These are phyloP conservation scores for Elasticomyces elasticus DNA, from an alignment of 495 filamentous ascomycete species.

Conservation along the genomic window DNA sequence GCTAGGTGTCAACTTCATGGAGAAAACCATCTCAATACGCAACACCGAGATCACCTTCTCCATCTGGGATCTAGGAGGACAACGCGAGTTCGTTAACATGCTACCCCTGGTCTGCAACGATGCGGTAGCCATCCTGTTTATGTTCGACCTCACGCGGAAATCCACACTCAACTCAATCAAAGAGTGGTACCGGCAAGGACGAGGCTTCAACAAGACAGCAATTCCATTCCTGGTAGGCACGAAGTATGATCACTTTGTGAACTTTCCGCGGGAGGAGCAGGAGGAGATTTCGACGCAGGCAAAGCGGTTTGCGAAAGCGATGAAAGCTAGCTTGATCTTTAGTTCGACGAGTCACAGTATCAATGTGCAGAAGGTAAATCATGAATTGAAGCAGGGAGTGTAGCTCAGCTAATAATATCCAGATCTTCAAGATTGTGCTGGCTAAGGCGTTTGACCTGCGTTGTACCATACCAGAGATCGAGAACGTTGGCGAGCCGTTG, in stretches of 20 bases:
- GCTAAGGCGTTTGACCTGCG: constrained; percentile 98
- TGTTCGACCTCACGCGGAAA: constrained; percentile 97
- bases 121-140: constrained; percentile 95
- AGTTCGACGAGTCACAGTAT: constrained; percentile 98
- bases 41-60: constrained; percentile 99
- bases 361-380: constrained; percentile 89
- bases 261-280: constrained; percentile 92
- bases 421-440: constrained; percentile 99
- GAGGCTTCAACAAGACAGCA: constrained; percentile 98
- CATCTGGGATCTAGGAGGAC: constrained; percentile 97
- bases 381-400: constrained; percentile 51
- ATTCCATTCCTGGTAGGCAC: constrained; percentile 95
- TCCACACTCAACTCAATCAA: constrained; percentile 98
- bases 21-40: constrained; percentile 97
- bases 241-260: constrained; percentile 98
- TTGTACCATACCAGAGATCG: constrained; percentile 97
- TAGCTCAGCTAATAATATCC: constrained; percentile 22
- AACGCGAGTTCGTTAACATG: constrained; percentile 99
- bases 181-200: constrained; percentile 97
- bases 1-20: constrained; percentile 95
- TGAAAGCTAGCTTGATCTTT: constrained; percentile 95
- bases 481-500: constrained; percentile 92
- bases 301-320: constrained; percentile 90
- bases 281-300: constrained; percentile 98
- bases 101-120: constrained; percentile 96